Base-by-base conservation (phyloP, 495 filamentous ascomycete genomes). In the Aspergillus asperescens region DNA sequence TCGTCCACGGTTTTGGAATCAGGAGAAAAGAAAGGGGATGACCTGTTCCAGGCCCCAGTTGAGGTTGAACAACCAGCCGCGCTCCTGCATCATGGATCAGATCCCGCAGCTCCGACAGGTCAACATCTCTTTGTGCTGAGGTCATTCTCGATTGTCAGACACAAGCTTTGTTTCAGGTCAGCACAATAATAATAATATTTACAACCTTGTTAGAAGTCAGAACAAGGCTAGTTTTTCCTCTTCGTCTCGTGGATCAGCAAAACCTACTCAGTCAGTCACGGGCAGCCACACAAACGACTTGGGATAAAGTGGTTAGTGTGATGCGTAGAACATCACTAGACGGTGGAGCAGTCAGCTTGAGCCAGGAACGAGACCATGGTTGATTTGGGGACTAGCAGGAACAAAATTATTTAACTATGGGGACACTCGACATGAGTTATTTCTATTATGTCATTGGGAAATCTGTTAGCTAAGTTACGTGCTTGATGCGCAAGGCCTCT, bases 261-360 rank as follows among this genome's bases (percentile, higher is more conserved):
- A 34, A 3, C 9, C 15, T n/a, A 34, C 9, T n/a, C n/a, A n/a
- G n/a, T n/a, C n/a, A n/a, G n/a, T n/a, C n/a, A n/a, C n/a, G n/a
- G n/a, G 18, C 5, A 20, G 18, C 18, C 18, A 40, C 38, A 7
- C 8, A n/a, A n/a, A n/a, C 5, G 27, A 18, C 27, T 15, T 46
- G 35, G 29, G 12, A 1, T 7, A 35, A 7, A 8, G 16, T 23
- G 41, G 29, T 32, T 47, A 47, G 44, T 18, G 44, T 18, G 29
- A 31, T 9, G 44, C 44, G 31, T 35, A 32, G 44, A 47, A 47
- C 15, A 34, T 18, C 16, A 35, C 44, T 47, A 47, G 44, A 47
- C 25, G 39, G 39, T 42, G 39, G 39, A 42, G 39, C 9, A 22
- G 20, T 6, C 20, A 24, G 18, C 25, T 42, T 46, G 19, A 32